These are phyloP conservation scores for Aspergillus tubingensis DNA, from an alignment of 2,329 filamentous ascomycete species.

Conservation along the genomic window DNA sequence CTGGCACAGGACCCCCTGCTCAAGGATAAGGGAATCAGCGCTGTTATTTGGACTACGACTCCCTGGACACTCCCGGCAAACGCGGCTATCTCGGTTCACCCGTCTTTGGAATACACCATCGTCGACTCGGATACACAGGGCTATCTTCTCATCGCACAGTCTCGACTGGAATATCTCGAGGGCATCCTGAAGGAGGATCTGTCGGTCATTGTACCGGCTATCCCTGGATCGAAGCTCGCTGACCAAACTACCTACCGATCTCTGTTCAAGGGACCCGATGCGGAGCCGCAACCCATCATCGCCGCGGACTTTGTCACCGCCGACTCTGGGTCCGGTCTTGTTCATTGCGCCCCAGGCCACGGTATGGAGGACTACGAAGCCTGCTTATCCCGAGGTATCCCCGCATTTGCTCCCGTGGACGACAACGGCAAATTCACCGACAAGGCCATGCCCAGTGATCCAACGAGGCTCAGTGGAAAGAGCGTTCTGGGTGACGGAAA, in stretches of 20 bases:
- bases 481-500: constrained; percentile 72
- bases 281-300: constrained; percentile 68
- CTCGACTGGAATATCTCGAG: constrained; percentile 63
- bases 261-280: constrained; percentile 62
- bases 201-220: constrained; percentile 55
- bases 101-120: constrained; percentile 72
- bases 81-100: constrained; percentile 78
- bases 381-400: constrained; percentile 69
- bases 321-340: constrained; percentile 89
- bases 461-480: constrained; percentile 67
- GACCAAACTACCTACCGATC: constrained; percentile 68
- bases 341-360: constrained; percentile 91
- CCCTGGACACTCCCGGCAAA: constrained; percentile 97
- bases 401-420: constrained; percentile 79
- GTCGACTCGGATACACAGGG: constrained; percentile 60
- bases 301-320: constrained; percentile 86
- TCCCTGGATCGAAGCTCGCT: constrained; percentile 67
- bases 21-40: constrained; percentile 60
- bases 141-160: constrained; percentile 70
- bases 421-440: constrained; percentile 78
- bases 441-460: constrained; percentile 72
- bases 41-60: constrained; percentile 98
- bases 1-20: constrained; percentile 45
- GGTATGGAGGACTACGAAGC: constrained; percentile 95
- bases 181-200: constrained; percentile 53